phyloP scores from a whole-genome alignment of 257 asterid genomes.

The Solanum chmielewskii region DNA sequence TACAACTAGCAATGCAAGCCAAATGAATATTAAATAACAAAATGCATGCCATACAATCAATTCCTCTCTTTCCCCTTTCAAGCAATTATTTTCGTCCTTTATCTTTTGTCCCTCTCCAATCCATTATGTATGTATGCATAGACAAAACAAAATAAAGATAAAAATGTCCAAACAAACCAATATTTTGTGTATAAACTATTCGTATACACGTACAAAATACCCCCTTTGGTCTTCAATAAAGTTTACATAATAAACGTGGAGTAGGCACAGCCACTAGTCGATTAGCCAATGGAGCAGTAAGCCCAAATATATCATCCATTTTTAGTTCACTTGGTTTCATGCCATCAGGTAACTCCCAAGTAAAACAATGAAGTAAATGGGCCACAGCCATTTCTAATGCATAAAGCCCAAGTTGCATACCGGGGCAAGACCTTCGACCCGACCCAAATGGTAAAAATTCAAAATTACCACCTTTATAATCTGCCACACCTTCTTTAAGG shows the following conservation, averaged over 20 bases:
- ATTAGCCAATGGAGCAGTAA: constrained; percentile 75
- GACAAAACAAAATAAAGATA: not conserved
- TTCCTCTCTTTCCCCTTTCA: not conserved
- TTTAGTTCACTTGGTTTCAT: constrained; percentile 73
- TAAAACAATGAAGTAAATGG: constrained; percentile 64
- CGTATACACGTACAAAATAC: not conserved
- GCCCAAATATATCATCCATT: constrained; percentile 67
- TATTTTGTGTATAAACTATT: not conserved
- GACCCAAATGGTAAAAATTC: constrained; percentile 90
- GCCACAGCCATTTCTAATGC: constrained; percentile 76
- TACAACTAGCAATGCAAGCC: not conserved
- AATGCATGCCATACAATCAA: not conserved
- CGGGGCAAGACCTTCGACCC: constrained; percentile 96
- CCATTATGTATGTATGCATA: not conserved
- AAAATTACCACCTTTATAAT: constrained; percentile 54
- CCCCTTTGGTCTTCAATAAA: constrained; percentile 16
- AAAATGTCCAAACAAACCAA: not conserved
- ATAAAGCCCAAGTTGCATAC: constrained; percentile 84
- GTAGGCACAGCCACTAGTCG: constrained; percentile 67
- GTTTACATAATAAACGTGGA: constrained; percentile 50
- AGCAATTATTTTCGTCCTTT: constrained; percentile 1
- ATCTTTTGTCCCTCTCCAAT: not conserved
- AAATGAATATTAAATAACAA: not conserved
- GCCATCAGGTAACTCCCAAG: constrained; percentile 89
- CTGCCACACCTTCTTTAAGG: constrained; percentile 35